Conservation (phyloP, 2,329 filamentous ascomycete species). For the Stenocarpella maydis region DNA sequence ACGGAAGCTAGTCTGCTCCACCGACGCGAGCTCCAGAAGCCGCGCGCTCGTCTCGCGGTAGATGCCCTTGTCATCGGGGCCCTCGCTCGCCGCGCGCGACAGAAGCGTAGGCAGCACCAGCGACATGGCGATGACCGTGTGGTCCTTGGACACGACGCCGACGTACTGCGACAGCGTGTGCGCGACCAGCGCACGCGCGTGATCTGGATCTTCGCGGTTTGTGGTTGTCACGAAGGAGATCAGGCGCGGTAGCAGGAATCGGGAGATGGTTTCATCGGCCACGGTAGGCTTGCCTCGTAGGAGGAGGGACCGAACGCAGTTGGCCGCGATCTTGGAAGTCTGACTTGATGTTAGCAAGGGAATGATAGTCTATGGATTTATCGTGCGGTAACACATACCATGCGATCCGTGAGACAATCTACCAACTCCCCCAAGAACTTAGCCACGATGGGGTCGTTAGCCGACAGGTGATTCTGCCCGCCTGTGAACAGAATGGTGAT, state of each 20-base stretch:
- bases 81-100: constrained; percentile 72
- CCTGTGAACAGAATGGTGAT: constrained; percentile 89
- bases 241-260: constrained; percentile 78
- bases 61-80: constrained; percentile 58
- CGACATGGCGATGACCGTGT: constrained; percentile 70
- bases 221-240: constrained; percentile 77
- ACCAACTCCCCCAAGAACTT: constrained; percentile 82
- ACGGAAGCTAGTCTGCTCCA: constrained; percentile 77
- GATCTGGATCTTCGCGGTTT: constrained; percentile 80
- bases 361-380: neutral
- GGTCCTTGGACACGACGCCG: constrained; percentile 53
- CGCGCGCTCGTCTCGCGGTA: constrained; percentile 79
- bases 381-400: constrained; percentile 60
- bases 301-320: constrained; percentile 86
- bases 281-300: constrained; percentile 68
- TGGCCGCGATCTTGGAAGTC: constrained; percentile 89
- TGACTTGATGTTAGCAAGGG: constrained; percentile 44
- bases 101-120: constrained; percentile 82
- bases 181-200: constrained; percentile 73
- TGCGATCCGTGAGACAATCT: constrained; percentile 82
- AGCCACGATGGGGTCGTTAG: constrained; percentile 77
- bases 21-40: constrained; percentile 81
- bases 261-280: constrained; percentile 76
- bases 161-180: constrained; percentile 81
- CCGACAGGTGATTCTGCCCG: constrained; percentile 75